A percentile compares a stretch with the other conserved stretches of the same genome.
Conservation (phyloP, 179 eudicot genomes). For the Corrigiola litoralis region DNA sequence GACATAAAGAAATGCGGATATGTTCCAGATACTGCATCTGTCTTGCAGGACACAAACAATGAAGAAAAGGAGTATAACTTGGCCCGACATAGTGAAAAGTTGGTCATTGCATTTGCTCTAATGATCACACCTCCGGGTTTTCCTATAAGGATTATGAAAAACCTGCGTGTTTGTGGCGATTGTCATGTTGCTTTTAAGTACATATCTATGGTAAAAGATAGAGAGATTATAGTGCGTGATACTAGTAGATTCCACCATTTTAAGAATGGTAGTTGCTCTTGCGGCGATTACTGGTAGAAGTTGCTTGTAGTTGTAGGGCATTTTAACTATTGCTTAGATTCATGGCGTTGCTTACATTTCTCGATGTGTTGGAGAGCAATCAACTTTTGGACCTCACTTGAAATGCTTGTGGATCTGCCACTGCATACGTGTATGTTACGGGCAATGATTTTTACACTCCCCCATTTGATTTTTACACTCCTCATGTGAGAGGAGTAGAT, state of each 20-base stretch:
- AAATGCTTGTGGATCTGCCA: no score
- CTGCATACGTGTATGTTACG: no score
- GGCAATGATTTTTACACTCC: no score
- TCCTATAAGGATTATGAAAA: slow-evolving; percentile 80
- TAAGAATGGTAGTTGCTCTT: slow-evolving; percentile 68
- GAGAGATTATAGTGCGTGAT: slow-evolving; percentile 74
- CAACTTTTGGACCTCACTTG: no score
- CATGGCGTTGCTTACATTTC: not conserved
- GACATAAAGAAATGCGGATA: slow-evolving; percentile 65
- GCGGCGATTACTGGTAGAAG: slow-evolving; percentile 77
- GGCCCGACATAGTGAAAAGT: slow-evolving; percentile 69
- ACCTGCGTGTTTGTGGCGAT: slow-evolving; percentile 70
- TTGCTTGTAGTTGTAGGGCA: no score
- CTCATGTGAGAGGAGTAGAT: no score
- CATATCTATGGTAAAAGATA: slow-evolving; percentile 51
- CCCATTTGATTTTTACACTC: no score
- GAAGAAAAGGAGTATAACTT: slow-evolving; percentile 69
- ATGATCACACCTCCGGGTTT: slow-evolving; percentile 60
- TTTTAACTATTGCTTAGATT: no score
- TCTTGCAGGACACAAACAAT: slow-evolving; percentile 64
- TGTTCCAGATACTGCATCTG: slow-evolving; percentile 55
- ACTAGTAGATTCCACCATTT: slow-evolving; percentile 85
- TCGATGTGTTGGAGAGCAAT: slow-evolving; percentile 2
- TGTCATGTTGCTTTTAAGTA: slow-evolving; percentile 74
- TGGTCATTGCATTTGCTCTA: slow-evolving; percentile 79